Evolutionary conservation across 768 basidiomycete species (phyloP).

Genomic region (Tubosaeta sp.): DNA sequence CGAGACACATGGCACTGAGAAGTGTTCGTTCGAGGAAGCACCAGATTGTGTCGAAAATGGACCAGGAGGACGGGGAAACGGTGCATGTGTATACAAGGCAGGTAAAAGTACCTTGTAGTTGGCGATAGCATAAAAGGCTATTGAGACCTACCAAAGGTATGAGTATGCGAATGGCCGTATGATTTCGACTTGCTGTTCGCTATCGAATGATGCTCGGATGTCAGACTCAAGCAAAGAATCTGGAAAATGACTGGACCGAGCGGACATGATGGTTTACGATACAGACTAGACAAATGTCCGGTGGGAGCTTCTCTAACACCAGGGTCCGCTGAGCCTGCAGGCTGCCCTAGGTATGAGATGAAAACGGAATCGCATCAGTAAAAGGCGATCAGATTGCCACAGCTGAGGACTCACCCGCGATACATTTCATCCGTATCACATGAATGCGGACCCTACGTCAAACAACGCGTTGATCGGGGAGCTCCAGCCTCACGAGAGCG

Average conservation of each 20-base stretch:
- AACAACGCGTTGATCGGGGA: background rate
- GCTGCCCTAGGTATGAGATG: no score
- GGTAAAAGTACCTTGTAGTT: background rate
- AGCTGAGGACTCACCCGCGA: no score
- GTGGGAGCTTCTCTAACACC: no score
- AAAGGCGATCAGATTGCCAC: no score
- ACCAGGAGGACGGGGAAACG: background rate
- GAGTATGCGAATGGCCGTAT: background rate
- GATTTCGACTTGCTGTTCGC: background rate
- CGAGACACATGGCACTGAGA: background rate
- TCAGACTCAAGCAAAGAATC: background rate
- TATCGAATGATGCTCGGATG: background rate
- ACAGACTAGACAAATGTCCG: no score
- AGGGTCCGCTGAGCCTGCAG: no score
- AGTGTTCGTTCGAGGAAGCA: background rate
- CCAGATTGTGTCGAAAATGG: background rate
- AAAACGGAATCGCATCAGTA: no score
- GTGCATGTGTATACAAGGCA: background rate
- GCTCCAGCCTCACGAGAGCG: background rate
- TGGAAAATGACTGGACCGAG: background rate
- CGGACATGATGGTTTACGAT: background rate
- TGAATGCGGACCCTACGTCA: no score
- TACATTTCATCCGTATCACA: no score
- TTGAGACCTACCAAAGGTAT: constrained; percentile 3
- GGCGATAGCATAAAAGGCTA: background rate